Conservation (phyloP, 2,329 filamentous ascomycete genomes). For the Cladosporium austrohemisphaericum region DNA sequence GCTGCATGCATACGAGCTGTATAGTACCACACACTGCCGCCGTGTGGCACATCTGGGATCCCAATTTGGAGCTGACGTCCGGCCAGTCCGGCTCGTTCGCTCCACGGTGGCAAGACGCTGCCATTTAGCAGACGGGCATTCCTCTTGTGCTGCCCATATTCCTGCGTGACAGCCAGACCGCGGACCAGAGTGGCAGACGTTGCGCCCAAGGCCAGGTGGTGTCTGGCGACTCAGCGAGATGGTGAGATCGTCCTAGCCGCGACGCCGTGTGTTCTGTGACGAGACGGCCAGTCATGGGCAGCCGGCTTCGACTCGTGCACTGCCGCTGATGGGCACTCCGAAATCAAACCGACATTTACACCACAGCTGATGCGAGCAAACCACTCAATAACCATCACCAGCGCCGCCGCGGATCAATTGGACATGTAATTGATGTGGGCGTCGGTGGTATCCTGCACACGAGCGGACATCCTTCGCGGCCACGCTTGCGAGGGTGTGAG, state of each 20-base stretch:
- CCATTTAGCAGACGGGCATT: neutral
- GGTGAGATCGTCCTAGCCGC: constrained; percentile 1
- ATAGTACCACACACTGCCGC: constrained; percentile 5
- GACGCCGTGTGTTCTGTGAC: neutral
- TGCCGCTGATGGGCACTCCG: constrained; percentile 7
- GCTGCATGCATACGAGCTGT: constrained; percentile 10
- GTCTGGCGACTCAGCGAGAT: neutral
- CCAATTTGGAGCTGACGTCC: constrained; percentile 6
- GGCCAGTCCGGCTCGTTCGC: neutral
- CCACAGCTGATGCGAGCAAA: neutral
- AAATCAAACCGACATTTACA: constrained; percentile 10
- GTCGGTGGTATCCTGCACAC: too few species aligned
- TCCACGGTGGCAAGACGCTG: constrained; percentile 8
- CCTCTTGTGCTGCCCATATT: too few species aligned
- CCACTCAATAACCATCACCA: neutral
- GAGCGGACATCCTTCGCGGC: constrained; percentile 5
- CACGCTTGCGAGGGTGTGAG: neutral
- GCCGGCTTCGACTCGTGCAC: constrained; percentile 8
- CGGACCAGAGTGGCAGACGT: neutral
- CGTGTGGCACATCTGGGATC: constrained; percentile 10
- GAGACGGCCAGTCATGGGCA: constrained; percentile 11
- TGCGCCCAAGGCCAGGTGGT: neutral
- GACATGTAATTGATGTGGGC: neutral
- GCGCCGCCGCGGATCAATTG: neutral
- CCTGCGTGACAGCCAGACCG: constrained; percentile 2